Conservation (phyloP, 2,329 filamentous ascomycete genomes). For the Aurifilum marmelostoma region DNA sequence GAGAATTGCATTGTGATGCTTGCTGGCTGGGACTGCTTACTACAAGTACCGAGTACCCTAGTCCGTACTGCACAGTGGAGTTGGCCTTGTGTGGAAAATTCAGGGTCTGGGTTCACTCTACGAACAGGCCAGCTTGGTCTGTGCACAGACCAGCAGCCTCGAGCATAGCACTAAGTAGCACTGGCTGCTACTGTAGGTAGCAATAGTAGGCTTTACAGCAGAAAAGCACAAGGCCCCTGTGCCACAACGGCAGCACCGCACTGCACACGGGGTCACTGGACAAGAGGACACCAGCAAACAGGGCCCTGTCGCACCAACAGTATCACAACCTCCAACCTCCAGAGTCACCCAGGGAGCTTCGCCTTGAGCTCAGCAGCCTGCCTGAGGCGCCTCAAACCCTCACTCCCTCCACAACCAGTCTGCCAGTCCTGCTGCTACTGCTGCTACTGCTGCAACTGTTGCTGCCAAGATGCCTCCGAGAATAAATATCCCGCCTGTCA, state of each 20-base stretch:
- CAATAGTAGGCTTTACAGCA: background rate
- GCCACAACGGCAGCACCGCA: background rate
- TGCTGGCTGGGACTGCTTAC: too few species aligned
- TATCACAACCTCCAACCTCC: constrained; percentile 5
- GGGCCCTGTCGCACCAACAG: constrained; percentile 8
- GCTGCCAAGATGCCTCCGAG: constrained; percentile 69
- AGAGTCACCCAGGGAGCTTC: constrained; percentile 4
- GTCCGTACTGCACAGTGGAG: background rate
- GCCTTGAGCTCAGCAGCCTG: background rate
- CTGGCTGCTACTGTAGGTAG: background rate
- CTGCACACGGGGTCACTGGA: background rate
- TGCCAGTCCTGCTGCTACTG: background rate
- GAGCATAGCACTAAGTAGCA: background rate
- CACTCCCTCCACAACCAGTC: too few species aligned
- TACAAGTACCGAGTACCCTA: too few species aligned
- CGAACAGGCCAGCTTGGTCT: background rate
- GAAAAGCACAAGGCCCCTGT: background rate
- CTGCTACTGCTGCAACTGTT: background rate
- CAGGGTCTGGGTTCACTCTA: background rate
- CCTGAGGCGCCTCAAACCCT: background rate
- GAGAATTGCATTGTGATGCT: background rate
- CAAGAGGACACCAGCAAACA: constrained; percentile 12
- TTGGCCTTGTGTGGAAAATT: too few species aligned
- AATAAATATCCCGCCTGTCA: constrained; percentile 91
- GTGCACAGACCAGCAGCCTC: background rate